These are phyloP conservation scores for Ophiocordyceps camponoti-floridani DNA, from an alignment of 2,329 filamentous ascomycete species.

Conservation along the genomic window DNA sequence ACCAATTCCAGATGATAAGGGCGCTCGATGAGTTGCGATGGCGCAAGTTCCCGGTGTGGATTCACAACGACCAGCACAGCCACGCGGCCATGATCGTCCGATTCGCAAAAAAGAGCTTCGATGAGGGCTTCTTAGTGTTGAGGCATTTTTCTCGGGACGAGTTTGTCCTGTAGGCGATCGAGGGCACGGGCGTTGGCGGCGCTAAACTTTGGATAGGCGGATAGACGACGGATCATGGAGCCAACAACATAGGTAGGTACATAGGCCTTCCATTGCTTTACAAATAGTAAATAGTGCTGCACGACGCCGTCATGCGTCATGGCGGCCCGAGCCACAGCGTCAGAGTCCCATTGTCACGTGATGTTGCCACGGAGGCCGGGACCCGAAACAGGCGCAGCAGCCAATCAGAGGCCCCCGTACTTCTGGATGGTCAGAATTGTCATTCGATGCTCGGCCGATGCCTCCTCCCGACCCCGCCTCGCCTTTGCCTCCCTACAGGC, in stretches of 20 bases:
- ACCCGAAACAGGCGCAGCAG: not conserved
- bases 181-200: not conserved
- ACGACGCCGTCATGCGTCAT: not conserved
- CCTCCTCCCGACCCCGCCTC: not conserved
- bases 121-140: conserved; percentile 62
- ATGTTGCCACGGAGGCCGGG: not conserved
- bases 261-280: too few species aligned
- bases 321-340: not conserved
- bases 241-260: too few species aligned
- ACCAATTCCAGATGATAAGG: conserved; percentile 74
- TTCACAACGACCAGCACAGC: conserved; percentile 59
- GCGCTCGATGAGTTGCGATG: conserved; percentile 50
- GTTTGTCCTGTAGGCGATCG: conserved; percentile 30
- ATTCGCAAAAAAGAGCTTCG: conserved; percentile 44
- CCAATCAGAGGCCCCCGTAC: not conserved
- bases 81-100: conserved; percentile 86
- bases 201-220: not conserved
- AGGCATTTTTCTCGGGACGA: conserved; percentile 64
- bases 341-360: not conserved
- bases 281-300: not conserved
- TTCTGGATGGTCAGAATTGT: not conserved
- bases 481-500: not conserved
- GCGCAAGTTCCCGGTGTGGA: conserved; percentile 53
- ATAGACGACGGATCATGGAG: not conserved
- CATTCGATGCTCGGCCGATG: not conserved